Percentiles rank a stretch among this genome's conserved stretches.
phyloP scores from a whole-genome alignment of 139 green algal genomes.

The Chlamydomonas urium region DNA sequence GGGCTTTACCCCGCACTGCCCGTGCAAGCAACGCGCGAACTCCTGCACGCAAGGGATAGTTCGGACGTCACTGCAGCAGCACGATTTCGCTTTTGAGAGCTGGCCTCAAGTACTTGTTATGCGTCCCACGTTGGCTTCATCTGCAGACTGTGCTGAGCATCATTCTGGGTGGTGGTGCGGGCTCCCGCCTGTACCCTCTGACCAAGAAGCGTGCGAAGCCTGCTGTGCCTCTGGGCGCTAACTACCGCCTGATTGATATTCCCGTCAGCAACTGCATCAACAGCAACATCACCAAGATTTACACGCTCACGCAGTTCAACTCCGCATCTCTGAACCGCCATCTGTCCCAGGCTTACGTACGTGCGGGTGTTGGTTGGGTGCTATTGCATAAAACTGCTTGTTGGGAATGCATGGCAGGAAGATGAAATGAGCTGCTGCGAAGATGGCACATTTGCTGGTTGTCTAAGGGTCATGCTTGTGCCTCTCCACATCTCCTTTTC shows the following conservation, averaged over 20 bases:
- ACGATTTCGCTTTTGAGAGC: not conserved
- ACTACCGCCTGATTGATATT: conserved; percentile 99
- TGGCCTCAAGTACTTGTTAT: not conserved
- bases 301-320: conserved; percentile 99
- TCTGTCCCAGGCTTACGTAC: conserved; percentile 92
- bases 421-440: too few species aligned
- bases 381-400: too few species aligned
- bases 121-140: not conserved
- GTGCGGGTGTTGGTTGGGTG: conserved; percentile 18
- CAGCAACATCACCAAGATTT: conserved; percentile 98
- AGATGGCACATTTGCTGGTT: too few species aligned
- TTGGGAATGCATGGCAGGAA: too few species aligned
- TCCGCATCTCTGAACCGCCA: conserved; percentile 98
- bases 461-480: too few species aligned
- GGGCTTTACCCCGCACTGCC: not conserved
- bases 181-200: conserved; percentile 92
- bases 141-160: conserved; percentile 90
- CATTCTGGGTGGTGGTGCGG: conserved; percentile 95
- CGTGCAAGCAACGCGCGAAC: too few species aligned
- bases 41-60: too few species aligned
- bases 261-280: conserved; percentile 99
- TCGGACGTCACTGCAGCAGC: not conserved
- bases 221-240: conserved; percentile 95
- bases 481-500: too few species aligned
- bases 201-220: conserved; percentile 99